phyloP scores from a whole-genome alignment of 78 protist species.

The Cyanophora paradoxa region DNA sequence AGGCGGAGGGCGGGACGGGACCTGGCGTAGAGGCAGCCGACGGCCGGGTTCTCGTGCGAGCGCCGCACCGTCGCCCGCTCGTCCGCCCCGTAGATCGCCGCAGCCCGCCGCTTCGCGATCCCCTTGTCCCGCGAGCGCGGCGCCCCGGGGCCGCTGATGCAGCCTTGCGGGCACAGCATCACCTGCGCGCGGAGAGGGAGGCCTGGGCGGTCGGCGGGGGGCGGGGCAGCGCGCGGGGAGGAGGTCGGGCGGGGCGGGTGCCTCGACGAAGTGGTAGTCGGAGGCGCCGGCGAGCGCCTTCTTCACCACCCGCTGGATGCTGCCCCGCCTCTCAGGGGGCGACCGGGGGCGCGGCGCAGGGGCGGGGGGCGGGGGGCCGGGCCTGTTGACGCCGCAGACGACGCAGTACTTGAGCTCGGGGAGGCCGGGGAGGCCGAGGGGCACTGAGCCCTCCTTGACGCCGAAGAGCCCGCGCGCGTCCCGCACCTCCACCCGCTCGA shows the following conservation, averaged over 20 bases:
- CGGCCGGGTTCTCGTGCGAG: constrained; percentile 38
- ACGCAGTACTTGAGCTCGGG: constrained; percentile 19
- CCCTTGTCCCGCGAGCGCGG: background rate
- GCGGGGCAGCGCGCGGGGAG: no score
- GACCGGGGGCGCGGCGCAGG: no score
- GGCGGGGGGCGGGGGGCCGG: no score
- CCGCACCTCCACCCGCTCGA: background rate
- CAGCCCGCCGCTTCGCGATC: background rate
- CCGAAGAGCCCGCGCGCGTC: constrained; percentile 27
- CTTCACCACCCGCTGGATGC: no score
- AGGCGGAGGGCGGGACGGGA: no score
- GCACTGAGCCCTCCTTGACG: constrained; percentile 39
- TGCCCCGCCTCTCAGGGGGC: no score
- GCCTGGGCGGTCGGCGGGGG: no score
- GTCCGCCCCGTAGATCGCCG: constrained; percentile 19
- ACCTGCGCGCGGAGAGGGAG: no score
- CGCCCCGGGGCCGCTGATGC: constrained; percentile 51
- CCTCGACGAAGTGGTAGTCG: constrained; percentile 31
- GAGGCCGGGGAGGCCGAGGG: background rate
- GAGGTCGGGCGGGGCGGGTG: no score
- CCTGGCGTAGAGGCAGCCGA: background rate
- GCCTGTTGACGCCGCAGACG: background rate
- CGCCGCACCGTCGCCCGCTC: background rate
- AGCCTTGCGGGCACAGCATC: constrained; percentile 59
- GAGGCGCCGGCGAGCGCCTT: background rate